Base-by-base conservation (phyloP, 2,329 filamentous ascomycete species). In the Sordariomycetes sp. region DNA sequence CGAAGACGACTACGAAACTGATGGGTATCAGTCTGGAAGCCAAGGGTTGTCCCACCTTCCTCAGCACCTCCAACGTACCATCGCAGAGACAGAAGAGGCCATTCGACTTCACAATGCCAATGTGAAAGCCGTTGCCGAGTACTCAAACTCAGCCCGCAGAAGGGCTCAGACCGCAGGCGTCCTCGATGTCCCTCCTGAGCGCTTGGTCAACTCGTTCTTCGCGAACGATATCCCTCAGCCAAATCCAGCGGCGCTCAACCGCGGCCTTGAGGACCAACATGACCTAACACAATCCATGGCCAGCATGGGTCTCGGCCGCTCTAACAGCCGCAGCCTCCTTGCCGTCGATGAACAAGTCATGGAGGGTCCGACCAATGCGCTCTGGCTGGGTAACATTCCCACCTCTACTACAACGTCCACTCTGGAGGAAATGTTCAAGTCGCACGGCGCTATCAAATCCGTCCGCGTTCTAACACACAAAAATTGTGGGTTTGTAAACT, bases 401-500 rank as follows among this genome's bases (percentile, higher is more conserved):
- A 88, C 90, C 5, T 96, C 92, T 3, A 98, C 92, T 3, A 98
- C 92, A 0, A 88, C 92, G 9, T 94, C 90, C 2, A 96, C 92
- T 1, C 64, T 98, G 40, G 86, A 86, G 37, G 87, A 93, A 44
- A 94, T 96, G 63, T 98, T 98, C 64, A 85, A 86, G 56, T 74
- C 80, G n/a, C 94, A 92, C 46, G 92, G 92, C 8, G 74, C 82
- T 4, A 94, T 98, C 42, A 72, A 92, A 44, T 95, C 90, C 4
- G 90, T 86, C 19, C 76, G 92, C 43, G 92, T 98, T 5, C 69
- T 98, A 41, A 96, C 92, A 1, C 87, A 98, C 67, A 98, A 98
- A 70, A 96, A 94, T 60, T 98, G 92, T 54, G 92, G 90, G 4
- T 98, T 98, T 48, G 90, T 98, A 53, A 98, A 98, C 59, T 98